Base-by-base conservation (phyloP, 495 filamentous ascomycete species). In the Aspergillus cavernicola region DNA sequence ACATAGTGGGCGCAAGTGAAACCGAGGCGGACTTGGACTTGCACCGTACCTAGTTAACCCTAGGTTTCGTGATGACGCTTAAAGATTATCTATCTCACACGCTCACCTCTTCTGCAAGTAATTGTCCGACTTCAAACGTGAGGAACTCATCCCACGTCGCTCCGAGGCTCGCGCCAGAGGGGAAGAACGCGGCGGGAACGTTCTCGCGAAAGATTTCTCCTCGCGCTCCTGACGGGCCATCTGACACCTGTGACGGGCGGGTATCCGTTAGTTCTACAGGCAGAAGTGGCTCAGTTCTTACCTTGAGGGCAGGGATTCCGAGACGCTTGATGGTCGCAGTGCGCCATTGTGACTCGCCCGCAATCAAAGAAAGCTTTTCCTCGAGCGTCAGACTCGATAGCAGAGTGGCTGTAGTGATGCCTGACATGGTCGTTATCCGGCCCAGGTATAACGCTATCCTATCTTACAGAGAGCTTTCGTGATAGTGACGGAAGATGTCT, bases 321-420 rank as follows among this genome's bases (percentile, higher is more conserved):
- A 52, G 49, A n/a, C 49, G 49, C 6, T 52, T 24, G 13, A 52
- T 43, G 1, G 23, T 9, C 4, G 49, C 38, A 16, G 49, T 52
- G 6, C 24, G 22, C 49, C 49, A 52, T 2, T 15, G 12, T 1
- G 19, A 26, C n/a, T 26, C 10, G 6, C 49, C 49, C 10, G 49
- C 49, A 7, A 52, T 13, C 35, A 52, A 20, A 0, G 23, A 12
- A 6, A 23, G 10, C n/a, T 52, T 52, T 26, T 52, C 49, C 2
- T 52, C 49, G 16, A 52, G 49, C 6, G 49, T 42, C n/a, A 51
- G 12, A 35, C 32, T 35, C 12, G 32, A 4, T 11, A 35, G 32
- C 12, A 35, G 12, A 4, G 32, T 5, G 4, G 32, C n/a, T 15
- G n/a, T 35, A 13, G n/a, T n/a, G n/a, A n/a, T n/a, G n/a, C n/a